Evolutionary conservation across 2,329 filamentous ascomycete species (phyloP).

Genomic region (Drechslerella dactyloides): DNA sequence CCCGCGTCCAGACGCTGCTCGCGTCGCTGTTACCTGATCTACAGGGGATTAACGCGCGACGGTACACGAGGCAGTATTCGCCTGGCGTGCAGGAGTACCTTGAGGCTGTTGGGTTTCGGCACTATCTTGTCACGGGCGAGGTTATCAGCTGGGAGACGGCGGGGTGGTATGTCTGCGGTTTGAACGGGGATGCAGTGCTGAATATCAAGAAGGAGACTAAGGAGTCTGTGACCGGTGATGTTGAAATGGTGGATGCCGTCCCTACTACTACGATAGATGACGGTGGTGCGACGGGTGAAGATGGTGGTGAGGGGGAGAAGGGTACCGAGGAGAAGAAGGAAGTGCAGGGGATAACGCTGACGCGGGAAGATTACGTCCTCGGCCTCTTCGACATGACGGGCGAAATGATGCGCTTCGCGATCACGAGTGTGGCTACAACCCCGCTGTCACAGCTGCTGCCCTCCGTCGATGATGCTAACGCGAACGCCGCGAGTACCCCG

Average conservation of each 20-base stretch:
- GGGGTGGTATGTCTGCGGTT: conserved; percentile 48
- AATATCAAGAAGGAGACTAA: conserved; percentile 56
- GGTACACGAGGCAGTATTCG: conserved; percentile 79
- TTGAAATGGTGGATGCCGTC: conserved; percentile 35
- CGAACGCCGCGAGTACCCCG: conserved; percentile 29
- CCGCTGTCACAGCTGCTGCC: conserved; percentile 59
- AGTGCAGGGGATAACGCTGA: conserved; percentile 67
- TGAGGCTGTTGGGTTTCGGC: conserved; percentile 84
- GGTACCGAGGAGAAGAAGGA: conserved; percentile 52
- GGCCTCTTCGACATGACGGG: conserved; percentile 93
- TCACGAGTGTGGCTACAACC: conserved; percentile 79
- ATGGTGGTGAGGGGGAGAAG: conserved; percentile 1
- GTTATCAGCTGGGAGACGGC: conserved; percentile 64
- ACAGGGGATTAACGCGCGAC: conserved; percentile 77
- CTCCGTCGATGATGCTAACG: conserved; percentile 57
- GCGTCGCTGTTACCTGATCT: conserved; percentile 73
- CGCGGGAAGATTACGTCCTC: conserved; percentile 83
- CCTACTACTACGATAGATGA: too few relatives aligned
- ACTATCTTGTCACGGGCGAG: conserved; percentile 82
- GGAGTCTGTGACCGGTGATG: conserved; percentile 34
- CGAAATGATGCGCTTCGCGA: conserved; percentile 95
- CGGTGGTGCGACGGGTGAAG: too few relatives aligned
- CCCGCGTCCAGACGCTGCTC: conserved; percentile 74
- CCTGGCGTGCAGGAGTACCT: conserved; percentile 89
- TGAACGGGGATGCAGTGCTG: conserved; percentile 55